A percentile compares a stretch with the other conserved stretches of the same genome.
Conservation (phyloP, 139 green algal genomes). For the Pleodorina starrii region DNA sequence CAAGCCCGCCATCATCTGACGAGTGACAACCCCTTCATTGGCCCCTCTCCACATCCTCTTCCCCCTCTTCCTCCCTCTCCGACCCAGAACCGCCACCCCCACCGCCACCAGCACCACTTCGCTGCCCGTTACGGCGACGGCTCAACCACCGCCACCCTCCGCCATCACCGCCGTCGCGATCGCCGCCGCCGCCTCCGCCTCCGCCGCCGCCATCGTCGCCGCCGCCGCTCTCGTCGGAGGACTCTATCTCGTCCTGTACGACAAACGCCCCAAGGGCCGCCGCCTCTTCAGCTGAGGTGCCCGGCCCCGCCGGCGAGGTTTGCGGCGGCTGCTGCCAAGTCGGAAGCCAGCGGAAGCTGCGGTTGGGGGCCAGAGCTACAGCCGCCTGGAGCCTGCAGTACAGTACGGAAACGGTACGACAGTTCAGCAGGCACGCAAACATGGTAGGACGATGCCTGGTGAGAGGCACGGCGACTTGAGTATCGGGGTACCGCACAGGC, state of each 20-base stretch:
- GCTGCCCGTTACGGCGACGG: too few relatives aligned
- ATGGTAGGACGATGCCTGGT: background rate
- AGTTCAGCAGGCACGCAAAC: background rate
- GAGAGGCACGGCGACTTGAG: background rate
- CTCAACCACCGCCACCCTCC: too few relatives aligned
- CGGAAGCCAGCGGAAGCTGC: background rate
- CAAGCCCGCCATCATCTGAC: too few relatives aligned
- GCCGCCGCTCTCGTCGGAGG: background rate
- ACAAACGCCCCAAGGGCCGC: background rate
- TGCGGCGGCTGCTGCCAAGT: background rate
- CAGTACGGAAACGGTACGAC: background rate
- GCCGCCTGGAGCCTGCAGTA: constrained; percentile 18
- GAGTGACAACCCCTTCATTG: too few relatives aligned
- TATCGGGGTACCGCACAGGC: background rate
- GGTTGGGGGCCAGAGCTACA: background rate
- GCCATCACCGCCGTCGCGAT: background rate
- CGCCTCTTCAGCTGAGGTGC: background rate
- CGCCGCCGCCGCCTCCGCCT: too few relatives aligned
- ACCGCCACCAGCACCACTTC: too few relatives aligned
- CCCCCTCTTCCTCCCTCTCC: too few relatives aligned
- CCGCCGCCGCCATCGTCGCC: too few relatives aligned
- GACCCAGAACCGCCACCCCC: too few relatives aligned
- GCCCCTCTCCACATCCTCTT: too few relatives aligned
- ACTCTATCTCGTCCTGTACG: too few relatives aligned
- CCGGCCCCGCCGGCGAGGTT: too few relatives aligned